Evolutionary conservation across 495 filamentous ascomycete genomes (phyloP).

Genomic region (Massariosphaeria phaeospora): DNA sequence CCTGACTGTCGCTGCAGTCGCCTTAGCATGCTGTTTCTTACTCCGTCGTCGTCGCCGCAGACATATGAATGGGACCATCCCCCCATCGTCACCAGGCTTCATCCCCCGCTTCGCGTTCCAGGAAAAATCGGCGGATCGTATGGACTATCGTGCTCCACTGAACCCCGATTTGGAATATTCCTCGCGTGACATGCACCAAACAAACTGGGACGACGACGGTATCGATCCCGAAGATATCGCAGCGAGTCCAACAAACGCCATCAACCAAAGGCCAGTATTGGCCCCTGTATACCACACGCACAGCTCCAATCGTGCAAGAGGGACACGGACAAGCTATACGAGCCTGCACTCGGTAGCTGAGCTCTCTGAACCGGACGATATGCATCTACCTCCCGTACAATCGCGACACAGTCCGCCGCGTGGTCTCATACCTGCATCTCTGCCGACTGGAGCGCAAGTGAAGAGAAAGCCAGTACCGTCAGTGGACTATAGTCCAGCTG

Average conservation of each 20-base stretch:
- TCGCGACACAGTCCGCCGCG: neutral
- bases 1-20: constrained; percentile 35
- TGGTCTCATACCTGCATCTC: neutral
- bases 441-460: constrained; percentile 2
- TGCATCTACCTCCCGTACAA: constrained; percentile 1
- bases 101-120: constrained; percentile 27
- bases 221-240: constrained; percentile 11
- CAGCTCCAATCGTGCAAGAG: constrained; percentile 19
- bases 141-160: constrained; percentile 4
- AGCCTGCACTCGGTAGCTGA: constrained; percentile 29
- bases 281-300: constrained; percentile 20
- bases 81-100: constrained; percentile 27
- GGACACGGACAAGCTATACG: constrained; percentile 17
- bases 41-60: constrained; percentile 36
- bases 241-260: no score
- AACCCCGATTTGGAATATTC: neutral
- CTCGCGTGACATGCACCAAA: neutral
- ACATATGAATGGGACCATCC: constrained; percentile 5
- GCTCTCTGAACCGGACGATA: constrained; percentile 16
- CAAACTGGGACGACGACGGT: constrained; percentile 17
- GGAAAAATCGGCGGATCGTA: constrained; percentile 2
- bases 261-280: neutral
- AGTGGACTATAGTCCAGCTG: neutral
- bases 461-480: constrained; percentile 19
- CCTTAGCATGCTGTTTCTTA: constrained; percentile 36